Conservation (phyloP, 768 basidiomycete species). For the Rhodotorula graminis region DNA sequence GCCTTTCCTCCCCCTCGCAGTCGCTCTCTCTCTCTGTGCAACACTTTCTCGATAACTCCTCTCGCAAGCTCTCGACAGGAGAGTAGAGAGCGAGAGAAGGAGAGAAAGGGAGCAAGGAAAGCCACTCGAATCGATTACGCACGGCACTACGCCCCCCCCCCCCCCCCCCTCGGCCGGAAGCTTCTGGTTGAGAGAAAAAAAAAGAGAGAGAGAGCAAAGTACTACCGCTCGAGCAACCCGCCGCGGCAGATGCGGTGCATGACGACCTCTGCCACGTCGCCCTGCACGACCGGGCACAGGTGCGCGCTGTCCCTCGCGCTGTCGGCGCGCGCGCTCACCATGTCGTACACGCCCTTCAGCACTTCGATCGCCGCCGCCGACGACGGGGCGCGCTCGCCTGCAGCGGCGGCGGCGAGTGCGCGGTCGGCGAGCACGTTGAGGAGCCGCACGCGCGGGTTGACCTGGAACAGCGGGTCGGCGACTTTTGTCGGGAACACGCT, state of each 20-base stretch:
- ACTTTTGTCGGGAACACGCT: neutral
- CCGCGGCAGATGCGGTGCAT: neutral
- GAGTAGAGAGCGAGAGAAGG: neutral
- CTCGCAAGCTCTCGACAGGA: neutral
- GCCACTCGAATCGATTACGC: no score
- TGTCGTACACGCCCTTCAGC: neutral
- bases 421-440: neutral
- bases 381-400: no score
- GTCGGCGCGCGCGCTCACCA: neutral
- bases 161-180: neutral
- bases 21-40: neutral
- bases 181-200: no score
- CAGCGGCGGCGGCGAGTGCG: neutral
- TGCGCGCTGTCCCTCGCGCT: slow-evolving; percentile 5
- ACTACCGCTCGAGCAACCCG: neutral
- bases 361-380: neutral
- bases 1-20: no score
- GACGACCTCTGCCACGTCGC: neutral
- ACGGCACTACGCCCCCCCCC: no score
- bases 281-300: slow-evolving; percentile 4
- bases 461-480: slow-evolving; percentile 1
- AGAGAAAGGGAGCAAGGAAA: neutral
- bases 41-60: neutral
- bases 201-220: no score
- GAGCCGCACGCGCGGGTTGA: slow-evolving; percentile 2